Conservation (phyloP, 441 rosid species). For the Euphorbia schlechtendalii region DNA sequence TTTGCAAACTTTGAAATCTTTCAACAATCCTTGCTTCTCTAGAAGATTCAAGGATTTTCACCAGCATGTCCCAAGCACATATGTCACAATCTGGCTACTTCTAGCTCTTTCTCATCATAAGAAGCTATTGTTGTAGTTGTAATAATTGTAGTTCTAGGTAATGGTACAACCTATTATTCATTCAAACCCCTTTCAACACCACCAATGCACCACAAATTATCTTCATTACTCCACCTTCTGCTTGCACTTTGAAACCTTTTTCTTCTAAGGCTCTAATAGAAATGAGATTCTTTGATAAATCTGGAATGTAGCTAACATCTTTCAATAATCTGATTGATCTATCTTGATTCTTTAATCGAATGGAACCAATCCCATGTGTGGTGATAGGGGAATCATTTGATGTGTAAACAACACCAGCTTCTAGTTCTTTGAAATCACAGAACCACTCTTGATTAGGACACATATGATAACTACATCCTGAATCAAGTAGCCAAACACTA, state of each 20-base stretch:
- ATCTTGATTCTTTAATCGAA: not conserved
- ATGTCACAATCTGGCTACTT: slow-evolving; percentile 7
- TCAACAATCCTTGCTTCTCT: not conserved
- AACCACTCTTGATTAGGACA: no score
- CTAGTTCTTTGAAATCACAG: not conserved
- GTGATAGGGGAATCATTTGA: not conserved
- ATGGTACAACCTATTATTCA: not conserved
- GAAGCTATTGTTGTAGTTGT: not conserved
- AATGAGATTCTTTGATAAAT: no score
- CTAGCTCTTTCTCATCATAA: not conserved
- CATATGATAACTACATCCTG: no score
- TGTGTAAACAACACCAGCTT: not conserved
- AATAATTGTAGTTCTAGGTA: not conserved
- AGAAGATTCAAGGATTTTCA: slow-evolving; percentile 1
- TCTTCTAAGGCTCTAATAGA: no score
- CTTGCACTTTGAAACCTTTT: no score
- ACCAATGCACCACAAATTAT: no score
- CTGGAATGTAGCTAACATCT: no score
- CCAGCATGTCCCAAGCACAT: slow-evolving; percentile 5
- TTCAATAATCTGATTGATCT: no score
- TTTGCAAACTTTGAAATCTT: not conserved
- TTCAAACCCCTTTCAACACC: no score
- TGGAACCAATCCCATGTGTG: not conserved
- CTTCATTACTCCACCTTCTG: no score
- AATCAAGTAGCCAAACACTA: no score